Conservation (phyloP, 208 protist genomes). For the Leishmania mexicana region DNA sequence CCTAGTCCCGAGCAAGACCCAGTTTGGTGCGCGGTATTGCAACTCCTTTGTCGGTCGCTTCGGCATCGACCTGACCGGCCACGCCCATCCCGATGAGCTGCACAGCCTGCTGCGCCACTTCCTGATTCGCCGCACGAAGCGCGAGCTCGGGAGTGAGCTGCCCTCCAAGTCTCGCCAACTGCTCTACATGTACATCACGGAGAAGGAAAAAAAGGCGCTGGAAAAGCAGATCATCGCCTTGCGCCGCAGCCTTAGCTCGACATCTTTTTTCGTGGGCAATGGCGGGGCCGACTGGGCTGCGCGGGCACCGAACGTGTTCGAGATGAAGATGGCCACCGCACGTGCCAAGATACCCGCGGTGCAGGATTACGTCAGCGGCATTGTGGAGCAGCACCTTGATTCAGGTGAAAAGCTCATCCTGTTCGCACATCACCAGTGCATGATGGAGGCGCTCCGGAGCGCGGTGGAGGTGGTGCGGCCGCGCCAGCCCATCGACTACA, state of each 20-base stretch:
- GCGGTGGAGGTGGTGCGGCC: conserved; percentile 72
- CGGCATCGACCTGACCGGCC: conserved; percentile 72
- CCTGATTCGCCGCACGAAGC: conserved; percentile 95
- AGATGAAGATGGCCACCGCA: conserved; percentile 86
- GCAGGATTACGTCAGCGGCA: conserved; percentile 82
- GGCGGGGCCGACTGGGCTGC: conserved; percentile 15
- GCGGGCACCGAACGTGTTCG: conserved; percentile 67
- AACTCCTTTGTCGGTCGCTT: conserved; percentile 81
- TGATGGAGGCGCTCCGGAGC: conserved; percentile 91
- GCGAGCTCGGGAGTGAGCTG: conserved; percentile 87
- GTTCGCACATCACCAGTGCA: conserved; percentile 93
- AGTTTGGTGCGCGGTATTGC: conserved; percentile 95
- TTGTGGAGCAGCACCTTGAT: conserved; percentile 78
- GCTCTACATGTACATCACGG: conserved; percentile 85
- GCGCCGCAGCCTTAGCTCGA: conserved; percentile 30
- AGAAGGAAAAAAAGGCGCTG: conserved; percentile 83
- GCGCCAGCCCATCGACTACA: conserved; percentile 82
- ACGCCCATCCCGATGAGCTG: conserved; percentile 92
- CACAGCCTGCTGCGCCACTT: conserved; percentile 87
- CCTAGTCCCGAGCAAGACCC: conserved; percentile 55
- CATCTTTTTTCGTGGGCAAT: not conserved
- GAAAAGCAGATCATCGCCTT: conserved; percentile 76
- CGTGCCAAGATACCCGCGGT: conserved; percentile 90
- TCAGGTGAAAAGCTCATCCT: conserved; percentile 91
- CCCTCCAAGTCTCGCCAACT: conserved; percentile 87